Conservation (phyloP, 495 filamentous ascomycete genomes). For the Rostrohypoxylon terebratum region DNA sequence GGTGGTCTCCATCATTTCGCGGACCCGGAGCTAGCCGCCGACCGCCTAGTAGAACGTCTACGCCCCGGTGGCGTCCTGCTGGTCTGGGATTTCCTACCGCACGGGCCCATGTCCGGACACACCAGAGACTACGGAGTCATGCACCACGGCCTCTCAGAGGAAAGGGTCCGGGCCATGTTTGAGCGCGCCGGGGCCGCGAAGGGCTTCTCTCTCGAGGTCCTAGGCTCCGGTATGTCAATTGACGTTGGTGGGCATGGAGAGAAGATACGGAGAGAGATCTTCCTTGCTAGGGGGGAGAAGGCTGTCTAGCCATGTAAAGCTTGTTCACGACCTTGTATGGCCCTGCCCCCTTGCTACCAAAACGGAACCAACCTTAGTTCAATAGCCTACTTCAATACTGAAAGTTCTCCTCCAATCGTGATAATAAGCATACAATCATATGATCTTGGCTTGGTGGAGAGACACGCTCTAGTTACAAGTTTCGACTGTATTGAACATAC, state of each 20-base stretch:
- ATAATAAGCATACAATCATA: too few relatives aligned
- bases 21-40: constrained; percentile 66
- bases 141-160: constrained; percentile 68
- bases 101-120: constrained; percentile 52
- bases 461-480: too few relatives aligned
- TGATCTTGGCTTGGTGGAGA: too few relatives aligned
- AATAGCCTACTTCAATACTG: too few relatives aligned
- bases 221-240: constrained; percentile 49
- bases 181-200: constrained; percentile 61
- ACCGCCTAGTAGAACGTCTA: constrained; percentile 68
- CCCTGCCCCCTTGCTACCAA: not conserved
- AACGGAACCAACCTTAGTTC: too few relatives aligned
- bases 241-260: constrained; percentile 22
- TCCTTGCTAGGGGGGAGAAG: constrained; percentile 52
- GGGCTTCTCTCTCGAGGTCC: constrained; percentile 57
- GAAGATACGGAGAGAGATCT: constrained; percentile 41
- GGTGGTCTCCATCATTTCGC: constrained; percentile 81
- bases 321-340: not conserved
- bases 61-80: constrained; percentile 71
- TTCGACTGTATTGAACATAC: too few relatives aligned
- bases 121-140: constrained; percentile 60
- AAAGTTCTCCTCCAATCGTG: too few relatives aligned
- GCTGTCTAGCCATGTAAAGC: not conserved
- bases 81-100: constrained; percentile 72
- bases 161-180: constrained; percentile 65